Evolutionary conservation across 768 basidiomycete genomes (phyloP).

Genomic region (Trametes maxima): DNA sequence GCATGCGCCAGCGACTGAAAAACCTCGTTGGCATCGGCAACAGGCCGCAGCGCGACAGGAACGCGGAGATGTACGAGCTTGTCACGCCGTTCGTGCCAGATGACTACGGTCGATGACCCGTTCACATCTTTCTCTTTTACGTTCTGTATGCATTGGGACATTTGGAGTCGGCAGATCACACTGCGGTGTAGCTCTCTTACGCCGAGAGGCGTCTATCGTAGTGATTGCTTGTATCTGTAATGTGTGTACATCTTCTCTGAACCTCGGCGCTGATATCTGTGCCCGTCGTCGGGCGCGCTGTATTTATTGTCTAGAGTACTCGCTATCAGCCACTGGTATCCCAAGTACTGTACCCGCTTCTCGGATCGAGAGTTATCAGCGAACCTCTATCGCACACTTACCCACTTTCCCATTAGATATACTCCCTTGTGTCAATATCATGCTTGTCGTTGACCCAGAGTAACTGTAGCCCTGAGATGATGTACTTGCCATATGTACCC

Average conservation of each 20-base stretch:
- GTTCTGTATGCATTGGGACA: not conserved
- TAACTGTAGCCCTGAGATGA: too few relatives aligned
- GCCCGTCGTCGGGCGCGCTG: not conserved
- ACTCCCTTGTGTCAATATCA: too few relatives aligned
- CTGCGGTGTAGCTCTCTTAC: not conserved
- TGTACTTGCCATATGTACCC: too few relatives aligned
- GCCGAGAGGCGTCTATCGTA: not conserved
- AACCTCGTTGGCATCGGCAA: constrained; percentile 57
- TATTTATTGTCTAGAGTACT: constrained; percentile 13
- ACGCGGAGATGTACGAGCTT: constrained; percentile 80
- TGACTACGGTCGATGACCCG: constrained; percentile 58
- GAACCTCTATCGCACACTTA: too few relatives aligned
- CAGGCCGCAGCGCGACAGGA: constrained; percentile 54
- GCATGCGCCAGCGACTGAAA: constrained; percentile 58
- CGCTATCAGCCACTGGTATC: not conserved
- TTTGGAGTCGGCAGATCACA: not conserved
- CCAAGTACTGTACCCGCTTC: not conserved
- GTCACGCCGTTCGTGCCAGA: constrained; percentile 83
- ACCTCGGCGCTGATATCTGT: not conserved
- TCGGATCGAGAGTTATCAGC: not conserved
- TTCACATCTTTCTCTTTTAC: not conserved
- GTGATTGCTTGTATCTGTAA: constrained; percentile 3
- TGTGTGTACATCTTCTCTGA: not conserved
- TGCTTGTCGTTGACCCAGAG: too few relatives aligned
- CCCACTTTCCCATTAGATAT: too few relatives aligned